A percentile compares a stretch with the other conserved stretches of the same genome.
Conservation (phyloP, 257 asterid species). For the Plectranthus barbatus region DNA sequence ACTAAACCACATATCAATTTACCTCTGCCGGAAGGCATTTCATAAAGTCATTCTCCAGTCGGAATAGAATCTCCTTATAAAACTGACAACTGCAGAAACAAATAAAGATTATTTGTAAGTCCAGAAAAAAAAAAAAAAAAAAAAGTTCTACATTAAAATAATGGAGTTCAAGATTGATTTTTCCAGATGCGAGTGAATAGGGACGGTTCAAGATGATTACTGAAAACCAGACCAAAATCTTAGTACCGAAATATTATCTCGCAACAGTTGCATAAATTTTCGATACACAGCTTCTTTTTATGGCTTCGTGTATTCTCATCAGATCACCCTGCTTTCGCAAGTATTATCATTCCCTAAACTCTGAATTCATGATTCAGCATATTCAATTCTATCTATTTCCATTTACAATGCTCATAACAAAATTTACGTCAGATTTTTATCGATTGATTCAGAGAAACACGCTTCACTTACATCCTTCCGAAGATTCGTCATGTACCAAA, state of each 20-base stretch:
- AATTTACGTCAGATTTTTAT: too few relatives aligned
- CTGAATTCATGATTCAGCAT: neutral
- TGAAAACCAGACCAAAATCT: slow-evolving; percentile 2
- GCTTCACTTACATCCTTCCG: neutral
- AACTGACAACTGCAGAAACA: slow-evolving; percentile 71
- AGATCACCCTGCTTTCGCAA: neutral
- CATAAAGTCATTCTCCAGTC: slow-evolving; percentile 79
- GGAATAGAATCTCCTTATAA: slow-evolving; percentile 57
- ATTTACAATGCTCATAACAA: too few relatives aligned
- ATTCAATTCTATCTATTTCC: neutral
- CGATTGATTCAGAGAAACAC: neutral
- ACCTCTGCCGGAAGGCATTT: slow-evolving; percentile 89
- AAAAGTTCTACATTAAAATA: neutral
- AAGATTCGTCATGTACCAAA: neutral
- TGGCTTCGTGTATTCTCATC: neutral
- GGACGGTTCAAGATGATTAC: neutral
- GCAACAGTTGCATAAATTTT: neutral
- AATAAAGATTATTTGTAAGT: neutral
- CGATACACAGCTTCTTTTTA: neutral
- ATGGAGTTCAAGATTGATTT: neutral
- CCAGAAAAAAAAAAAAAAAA: neutral
- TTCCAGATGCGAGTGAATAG: neutral
- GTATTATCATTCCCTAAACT: neutral
- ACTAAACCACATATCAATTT: slow-evolving; percentile 1
- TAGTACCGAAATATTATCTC: neutral